Evolutionary conservation across 768 basidiomycete species (phyloP), one percentile per base, ranked within the genome.

Genomic region (Leccinum fibrillosum): DNA sequence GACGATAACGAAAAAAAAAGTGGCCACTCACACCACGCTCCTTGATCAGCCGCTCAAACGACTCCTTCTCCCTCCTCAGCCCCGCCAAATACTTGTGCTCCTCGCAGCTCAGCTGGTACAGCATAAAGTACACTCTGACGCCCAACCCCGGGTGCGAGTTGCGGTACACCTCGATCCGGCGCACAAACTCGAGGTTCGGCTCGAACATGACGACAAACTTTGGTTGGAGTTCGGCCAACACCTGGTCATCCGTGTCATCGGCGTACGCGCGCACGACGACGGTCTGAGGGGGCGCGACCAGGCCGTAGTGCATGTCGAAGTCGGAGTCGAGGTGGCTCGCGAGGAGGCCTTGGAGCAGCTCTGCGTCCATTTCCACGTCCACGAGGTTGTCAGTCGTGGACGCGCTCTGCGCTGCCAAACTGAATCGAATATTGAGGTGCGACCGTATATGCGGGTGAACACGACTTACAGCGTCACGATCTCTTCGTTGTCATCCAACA

Each of bases 161-260:
- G 64, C 90, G 86, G 71, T 96, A 98, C 53, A 92, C 95, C 80
- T 99, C 97, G 25, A 99, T 80, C 1, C 97, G 82, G 26, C 97
- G 80, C 35, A 98, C 84, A 64, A 98, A 99, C 53, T 95, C 90
- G 69, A 93, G 87, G 64, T 86, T 90, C 2, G 96, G 94, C 67
- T 99, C 97, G 62, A 89, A 94, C 89, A 98, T 92, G 49, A 98
- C 85, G 53, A 99, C 88, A 68, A 94, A 98, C 61, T 88, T 85
- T 2, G 97, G 97, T 59, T 88, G 80, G 7, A 98, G 78, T 69
- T 99, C 96, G 44, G 85, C 82, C 32, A 99, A 77, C 52, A 98
- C 75, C 39, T 86, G 82, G 70, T 99, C 97, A 64, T 99, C 2
- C 2, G 89, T 84, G 67, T 98, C 97, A 49, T 94, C 94, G 0